Conservation (phyloP, 768 basidiomycete genomes). For the Russula lepida region DNA sequence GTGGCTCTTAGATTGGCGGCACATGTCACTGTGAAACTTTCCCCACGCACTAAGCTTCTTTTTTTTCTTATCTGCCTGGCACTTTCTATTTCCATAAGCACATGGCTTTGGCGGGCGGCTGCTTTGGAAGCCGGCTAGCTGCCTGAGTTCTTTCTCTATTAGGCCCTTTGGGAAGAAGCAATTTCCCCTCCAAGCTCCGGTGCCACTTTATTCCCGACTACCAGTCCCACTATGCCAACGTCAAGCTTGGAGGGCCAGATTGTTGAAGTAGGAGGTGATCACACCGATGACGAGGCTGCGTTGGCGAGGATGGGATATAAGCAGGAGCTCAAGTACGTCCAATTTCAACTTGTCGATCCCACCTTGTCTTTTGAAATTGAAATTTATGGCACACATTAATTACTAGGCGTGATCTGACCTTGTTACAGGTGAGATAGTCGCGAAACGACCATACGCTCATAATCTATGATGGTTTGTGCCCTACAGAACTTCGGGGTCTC, state of each 20-base stretch:
- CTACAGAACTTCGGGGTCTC: slow-evolving; percentile 62
- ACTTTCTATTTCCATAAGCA: too few species aligned
- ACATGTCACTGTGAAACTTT: too few species aligned
- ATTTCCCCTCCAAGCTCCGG: background rate
- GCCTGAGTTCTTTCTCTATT: too few species aligned
- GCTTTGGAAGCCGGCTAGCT: too few species aligned
- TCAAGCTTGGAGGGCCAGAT: background rate
- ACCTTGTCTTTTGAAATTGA: too few species aligned
- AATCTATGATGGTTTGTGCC: background rate
- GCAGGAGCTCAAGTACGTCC: slow-evolving; percentile 52
- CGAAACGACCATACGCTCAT: background rate
- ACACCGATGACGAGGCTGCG: slow-evolving; percentile 46
- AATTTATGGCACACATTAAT: too few species aligned
- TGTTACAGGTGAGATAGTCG: slow-evolving; percentile 44
- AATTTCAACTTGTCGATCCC: background rate
- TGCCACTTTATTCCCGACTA: background rate
- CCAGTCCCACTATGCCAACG: background rate
- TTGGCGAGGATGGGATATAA: slow-evolving; percentile 65
- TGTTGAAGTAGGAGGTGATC: background rate
- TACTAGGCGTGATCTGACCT: slow-evolving; percentile 48
- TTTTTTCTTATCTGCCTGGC: too few species aligned
- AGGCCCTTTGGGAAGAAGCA: too few species aligned
- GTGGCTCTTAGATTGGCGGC: too few species aligned
- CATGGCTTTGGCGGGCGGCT: too few species aligned
- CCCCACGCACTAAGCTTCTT: too few species aligned